These are phyloP conservation scores for Pseudonitzschia multiseries DNA, from an alignment of 108 stramenopile species.

Conservation along the genomic window DNA sequence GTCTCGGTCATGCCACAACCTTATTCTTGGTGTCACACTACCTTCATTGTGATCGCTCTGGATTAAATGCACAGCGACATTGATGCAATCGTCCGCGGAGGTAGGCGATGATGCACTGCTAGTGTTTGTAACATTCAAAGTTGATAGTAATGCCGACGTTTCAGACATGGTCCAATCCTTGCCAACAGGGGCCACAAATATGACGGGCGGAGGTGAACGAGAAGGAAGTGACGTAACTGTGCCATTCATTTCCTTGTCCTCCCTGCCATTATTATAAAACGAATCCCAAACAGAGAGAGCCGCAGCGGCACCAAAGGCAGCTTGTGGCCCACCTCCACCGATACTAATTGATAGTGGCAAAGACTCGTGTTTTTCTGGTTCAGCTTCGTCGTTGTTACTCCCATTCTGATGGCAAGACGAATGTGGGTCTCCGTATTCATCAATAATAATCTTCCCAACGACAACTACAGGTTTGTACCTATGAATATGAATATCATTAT, in stretches of 20 bases:
- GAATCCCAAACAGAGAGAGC: slow-evolving; percentile 32
- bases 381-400: not conserved
- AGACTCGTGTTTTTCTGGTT: not conserved
- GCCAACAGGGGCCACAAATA: slow-evolving; percentile 31
- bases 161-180: slow-evolving; percentile 39
- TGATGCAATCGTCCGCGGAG: not conserved
- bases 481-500: not conserved
- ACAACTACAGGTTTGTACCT: slow-evolving; percentile 26
- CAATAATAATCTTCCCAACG: slow-evolving; percentile 55
- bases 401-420: not conserved
- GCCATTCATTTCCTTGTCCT: not conserved
- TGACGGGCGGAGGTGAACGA: not conserved
- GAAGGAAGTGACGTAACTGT: not conserved
- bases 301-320: slow-evolving; percentile 50
- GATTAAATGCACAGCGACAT: not conserved
- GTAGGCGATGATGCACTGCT: not conserved
- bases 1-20: slow-evolving; percentile 58
- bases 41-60: slow-evolving; percentile 20
- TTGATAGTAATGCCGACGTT: slow-evolving; percentile 1
- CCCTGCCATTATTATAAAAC: not conserved
- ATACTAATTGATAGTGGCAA: slow-evolving; percentile 14
- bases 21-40: slow-evolving; percentile 46
- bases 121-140: not conserved
- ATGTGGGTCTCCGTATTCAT: slow-evolving; percentile 40
- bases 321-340: slow-evolving; percentile 64